Evolutionary conservation across 2,329 filamentous ascomycete genomes (phyloP).

Genomic region (Trichoderma sp.): DNA sequence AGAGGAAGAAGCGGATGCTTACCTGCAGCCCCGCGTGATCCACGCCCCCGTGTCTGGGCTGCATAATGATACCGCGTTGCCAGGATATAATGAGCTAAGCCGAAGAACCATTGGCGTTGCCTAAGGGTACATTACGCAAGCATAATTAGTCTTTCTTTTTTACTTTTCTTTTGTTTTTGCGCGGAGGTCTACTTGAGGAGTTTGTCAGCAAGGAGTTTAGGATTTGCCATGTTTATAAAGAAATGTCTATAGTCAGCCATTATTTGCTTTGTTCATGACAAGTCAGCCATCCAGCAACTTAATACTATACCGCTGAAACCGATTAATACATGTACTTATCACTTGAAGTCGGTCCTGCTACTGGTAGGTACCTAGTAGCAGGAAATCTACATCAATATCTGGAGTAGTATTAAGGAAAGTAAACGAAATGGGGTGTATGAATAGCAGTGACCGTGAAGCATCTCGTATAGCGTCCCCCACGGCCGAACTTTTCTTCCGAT

Average conservation of each 20-base stretch:
- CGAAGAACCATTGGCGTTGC: slow-evolving; percentile 24
- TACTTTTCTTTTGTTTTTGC: neutral
- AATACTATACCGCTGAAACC: neutral
- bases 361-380: neutral
- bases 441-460: neutral
- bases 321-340: neutral
- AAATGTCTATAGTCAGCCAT: neutral
- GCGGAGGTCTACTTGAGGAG: neutral
- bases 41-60: slow-evolving; percentile 35
- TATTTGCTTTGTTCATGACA: neutral
- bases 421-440: neutral
- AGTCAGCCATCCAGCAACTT: neutral
- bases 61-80: slow-evolving; percentile 37
- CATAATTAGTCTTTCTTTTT: neutral
- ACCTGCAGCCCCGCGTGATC: slow-evolving; percentile 43
- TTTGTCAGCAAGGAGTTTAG: slow-evolving; percentile 7
- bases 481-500: neutral
- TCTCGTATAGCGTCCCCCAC: neutral
- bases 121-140: neutral
- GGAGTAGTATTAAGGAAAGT: neutral
- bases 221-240: neutral
- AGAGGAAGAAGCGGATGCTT: slow-evolving; percentile 44
- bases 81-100: slow-evolving; percentile 39
- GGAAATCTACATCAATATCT: neutral
- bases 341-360: neutral